A percentile compares a stretch with the other conserved stretches of the same genome.
Evolutionary conservation across 2,329 filamentous ascomycete genomes (phyloP).

Genomic region (Arthrobotrys musiformis): DNA sequence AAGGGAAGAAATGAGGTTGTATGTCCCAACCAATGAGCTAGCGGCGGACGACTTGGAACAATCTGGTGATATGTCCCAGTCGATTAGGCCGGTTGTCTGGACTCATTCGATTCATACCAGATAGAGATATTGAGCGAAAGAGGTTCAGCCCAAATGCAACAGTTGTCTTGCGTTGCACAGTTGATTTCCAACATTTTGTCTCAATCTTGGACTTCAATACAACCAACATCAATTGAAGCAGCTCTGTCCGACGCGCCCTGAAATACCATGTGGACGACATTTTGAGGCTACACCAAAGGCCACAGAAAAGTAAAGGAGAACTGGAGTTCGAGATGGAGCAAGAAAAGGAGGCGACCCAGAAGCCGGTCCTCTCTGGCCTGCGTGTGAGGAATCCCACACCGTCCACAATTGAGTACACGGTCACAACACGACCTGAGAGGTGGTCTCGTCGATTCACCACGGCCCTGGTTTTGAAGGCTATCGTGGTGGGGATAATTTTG

Average conservation of each 20-base stretch:
- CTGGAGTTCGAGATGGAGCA: conserved; percentile 18
- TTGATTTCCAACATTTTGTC: conserved; percentile 27
- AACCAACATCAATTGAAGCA: conserved; percentile 13
- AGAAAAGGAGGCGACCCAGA: conserved; percentile 30
- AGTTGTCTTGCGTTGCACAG: conserved; percentile 40
- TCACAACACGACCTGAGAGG: conserved; percentile 73
- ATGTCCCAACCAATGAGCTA: not conserved
- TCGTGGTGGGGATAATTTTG: conserved; percentile 63
- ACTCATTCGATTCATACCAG: too few relatives aligned
- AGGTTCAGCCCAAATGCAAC: conserved; percentile 34
- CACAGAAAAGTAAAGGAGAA: too few relatives aligned
- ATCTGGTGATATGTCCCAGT: not conserved
- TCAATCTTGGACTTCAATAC: not conserved
- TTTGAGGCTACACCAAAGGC: conserved; percentile 1
- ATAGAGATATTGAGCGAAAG: not conserved
- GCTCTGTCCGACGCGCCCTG: not conserved
- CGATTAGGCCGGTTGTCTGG: too few relatives aligned
- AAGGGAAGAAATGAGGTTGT: not conserved
- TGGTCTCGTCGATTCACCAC: conserved; percentile 63
- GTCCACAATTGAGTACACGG: conserved; percentile 90
- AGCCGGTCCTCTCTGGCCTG: conserved; percentile 63
- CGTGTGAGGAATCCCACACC: conserved; percentile 77
- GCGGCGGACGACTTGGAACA: not conserved
- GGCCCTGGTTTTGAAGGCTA: conserved; percentile 62
- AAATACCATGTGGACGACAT: conserved; percentile 13